Conservation (phyloP, 306 rosid genomes). For the Lotus japonicus region DNA sequence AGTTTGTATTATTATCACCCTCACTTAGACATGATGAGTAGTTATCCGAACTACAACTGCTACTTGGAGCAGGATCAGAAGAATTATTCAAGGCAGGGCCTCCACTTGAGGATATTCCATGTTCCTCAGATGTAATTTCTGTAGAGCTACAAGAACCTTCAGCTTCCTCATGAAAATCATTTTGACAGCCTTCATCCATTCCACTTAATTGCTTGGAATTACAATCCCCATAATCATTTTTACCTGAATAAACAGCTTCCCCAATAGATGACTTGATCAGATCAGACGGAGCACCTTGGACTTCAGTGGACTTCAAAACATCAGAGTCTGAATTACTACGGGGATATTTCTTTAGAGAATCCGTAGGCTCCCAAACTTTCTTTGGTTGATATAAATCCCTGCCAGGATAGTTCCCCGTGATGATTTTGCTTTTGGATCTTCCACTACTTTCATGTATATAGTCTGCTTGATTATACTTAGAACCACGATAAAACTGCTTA, state of each 20-base stretch:
- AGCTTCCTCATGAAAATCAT: slow-evolving; percentile 29
- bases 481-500: slow-evolving; percentile 62
- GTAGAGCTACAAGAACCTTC: slow-evolving; percentile 39
- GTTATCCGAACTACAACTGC: slow-evolving; percentile 60
- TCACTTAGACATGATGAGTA: slow-evolving; percentile 83
- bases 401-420: slow-evolving; percentile 41
- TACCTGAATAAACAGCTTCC: slow-evolving; percentile 33
- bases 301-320: slow-evolving; percentile 44
- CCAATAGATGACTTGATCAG: slow-evolving; percentile 40
- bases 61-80: slow-evolving; percentile 38
- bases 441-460: slow-evolving; percentile 56
- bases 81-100: slow-evolving; percentile 29
- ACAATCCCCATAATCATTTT: slow-evolving; percentile 37
- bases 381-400: slow-evolving; percentile 63
- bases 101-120: slow-evolving; percentile 20
- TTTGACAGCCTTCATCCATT: slow-evolving; percentile 39
- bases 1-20: slow-evolving; percentile 72
- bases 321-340: slow-evolving; percentile 69
- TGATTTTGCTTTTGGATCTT: slow-evolving; percentile 63
- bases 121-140: slow-evolving; percentile 40
- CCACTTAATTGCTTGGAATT: slow-evolving; percentile 46
- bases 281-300: slow-evolving; percentile 38
- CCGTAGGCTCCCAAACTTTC: slow-evolving; percentile 93
- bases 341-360: slow-evolving; percentile 67
- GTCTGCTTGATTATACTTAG: slow-evolving; percentile 51